Evolutionary conservation across 495 filamentous ascomycete genomes (phyloP), one percentile per base, ranked within the genome.

Genomic region (Penicillium coprophilum): DNA sequence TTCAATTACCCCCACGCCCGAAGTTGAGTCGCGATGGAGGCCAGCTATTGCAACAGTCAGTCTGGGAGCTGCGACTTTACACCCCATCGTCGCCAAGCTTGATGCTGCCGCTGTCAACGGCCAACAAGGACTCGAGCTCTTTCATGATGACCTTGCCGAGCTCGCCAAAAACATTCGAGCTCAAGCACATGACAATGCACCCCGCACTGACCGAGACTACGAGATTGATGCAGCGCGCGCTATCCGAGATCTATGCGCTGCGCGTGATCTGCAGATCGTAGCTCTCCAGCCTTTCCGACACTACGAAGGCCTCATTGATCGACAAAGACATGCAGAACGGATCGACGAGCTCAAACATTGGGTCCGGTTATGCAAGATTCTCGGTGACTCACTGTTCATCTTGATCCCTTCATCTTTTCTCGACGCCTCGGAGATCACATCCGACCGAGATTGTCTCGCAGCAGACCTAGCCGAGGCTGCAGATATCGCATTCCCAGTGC

Each of bases 221-320:
- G 62, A 65, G 56, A 57, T 67, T 27, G 74, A 71, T 20, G 87
- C 88, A 6, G 86, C 87, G 15, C 65, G 71, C 10, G 63, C 73
- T 24, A 82, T 91, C 44, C 71, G 71, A 5, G 57, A 64, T 7
- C 71, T 85, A 23, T 89, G 85, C 67, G 66, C 77, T 19, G 73
- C 76, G 15, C 75, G 81, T 31, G 66, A 66, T 11, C 72, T 91
- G 34, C 62, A 63, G 11, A 78, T 90, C 45, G 60, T 90, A 19
- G 82, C 83, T 32, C 75, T 91, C 1, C 87, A 91, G 64, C 88
- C 88, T 4, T 90, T 90, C 66, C 80, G 82, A 64, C 83, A 88
- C 66, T 90, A 87, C 69, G 87, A 90, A 62, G 88, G 87, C 2
- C 74, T 90, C 0, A 19, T 82, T 5, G 83, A 89, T 67, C 77